Conservation (phyloP, 2,329 filamentous ascomycete genomes). For the Lecanicillium sp. region DNA sequence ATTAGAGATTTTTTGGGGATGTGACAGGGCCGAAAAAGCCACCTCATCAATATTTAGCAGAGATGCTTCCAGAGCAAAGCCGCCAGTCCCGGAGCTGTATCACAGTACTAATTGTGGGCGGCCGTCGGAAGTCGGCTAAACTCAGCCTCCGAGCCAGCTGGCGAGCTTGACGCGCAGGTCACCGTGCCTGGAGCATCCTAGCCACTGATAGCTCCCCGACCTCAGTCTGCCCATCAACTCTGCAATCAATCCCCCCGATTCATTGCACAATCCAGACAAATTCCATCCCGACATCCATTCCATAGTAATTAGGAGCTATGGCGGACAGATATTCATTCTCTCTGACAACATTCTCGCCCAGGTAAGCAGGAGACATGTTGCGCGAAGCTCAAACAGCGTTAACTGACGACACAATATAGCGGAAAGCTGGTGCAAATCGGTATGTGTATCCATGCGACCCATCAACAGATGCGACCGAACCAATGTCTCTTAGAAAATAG, state of each 20-base stretch:
- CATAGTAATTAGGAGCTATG: constrained; percentile 47
- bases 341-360: constrained; percentile 97
- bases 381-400: constrained; percentile 16
- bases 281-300: constrained; percentile 5
- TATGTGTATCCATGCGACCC: constrained; percentile 16
- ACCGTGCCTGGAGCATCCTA: constrained; percentile 10
- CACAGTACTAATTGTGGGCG: too few species aligned
- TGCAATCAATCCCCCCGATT: constrained; percentile 7
- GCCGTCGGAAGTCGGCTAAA: constrained; percentile 6
- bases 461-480: too few species aligned
- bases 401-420: constrained; percentile 54
- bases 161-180: constrained; percentile 11
- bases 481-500: too few species aligned
- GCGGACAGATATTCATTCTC: constrained; percentile 99
- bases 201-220: constrained; percentile 4
- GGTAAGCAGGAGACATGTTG: constrained; percentile 50
- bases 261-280: too few species aligned
- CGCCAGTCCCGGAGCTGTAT: neutral
- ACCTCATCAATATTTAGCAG: constrained; percentile 7
- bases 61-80: neutral
- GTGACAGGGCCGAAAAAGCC: constrained; percentile 4
- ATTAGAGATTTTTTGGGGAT: too few species aligned
- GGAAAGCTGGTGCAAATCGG: constrained; percentile 99
- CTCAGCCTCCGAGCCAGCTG: constrained; percentile 3
- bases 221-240: constrained; percentile 7